Conservation (phyloP, 2,329 filamentous ascomycete genomes). For the Fusarium sp. region DNA sequence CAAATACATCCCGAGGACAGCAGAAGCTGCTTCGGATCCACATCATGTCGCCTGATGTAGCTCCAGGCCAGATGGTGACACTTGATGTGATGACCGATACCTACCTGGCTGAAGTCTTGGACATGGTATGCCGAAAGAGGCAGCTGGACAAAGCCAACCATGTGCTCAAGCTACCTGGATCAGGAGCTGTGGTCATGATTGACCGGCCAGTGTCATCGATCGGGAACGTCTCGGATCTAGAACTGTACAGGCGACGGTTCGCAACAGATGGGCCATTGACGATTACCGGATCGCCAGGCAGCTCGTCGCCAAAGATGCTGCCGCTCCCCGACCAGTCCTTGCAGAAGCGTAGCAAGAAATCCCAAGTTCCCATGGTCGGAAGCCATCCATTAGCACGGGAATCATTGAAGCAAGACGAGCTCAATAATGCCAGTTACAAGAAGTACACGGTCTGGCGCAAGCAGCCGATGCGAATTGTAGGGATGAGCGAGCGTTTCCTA, state of each 20-base stretch:
- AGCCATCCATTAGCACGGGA: conserved; percentile 74
- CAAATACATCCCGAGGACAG: conserved; percentile 64
- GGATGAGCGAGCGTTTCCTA: conserved; percentile 77
- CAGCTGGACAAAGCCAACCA: conserved; percentile 82
- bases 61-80: conserved; percentile 77
- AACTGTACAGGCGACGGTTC: conserved; percentile 78
- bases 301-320: conserved; percentile 73
- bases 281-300: conserved; percentile 73
- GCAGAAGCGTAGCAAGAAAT: conserved; percentile 61
- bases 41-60: conserved; percentile 73
- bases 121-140: conserved; percentile 78
- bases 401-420: conserved; percentile 66
- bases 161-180: conserved; percentile 79
- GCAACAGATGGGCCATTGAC: conserved; percentile 76
- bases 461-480: conserved; percentile 82
- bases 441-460: conserved; percentile 84
- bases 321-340: conserved; percentile 57
- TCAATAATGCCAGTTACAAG: conserved; percentile 70
- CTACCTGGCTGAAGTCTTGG: conserved; percentile 83
- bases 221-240: conserved; percentile 77
- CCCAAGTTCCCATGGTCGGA: conserved; percentile 59
- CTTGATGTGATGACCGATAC: conserved; percentile 83
- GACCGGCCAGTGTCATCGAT: conserved; percentile 83
- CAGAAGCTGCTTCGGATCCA: conserved; percentile 77
- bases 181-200: conserved; percentile 76